phyloP scores from a whole-genome alignment of 352 stramenopile genomes.

The Elongisporangium anandrum region DNA sequence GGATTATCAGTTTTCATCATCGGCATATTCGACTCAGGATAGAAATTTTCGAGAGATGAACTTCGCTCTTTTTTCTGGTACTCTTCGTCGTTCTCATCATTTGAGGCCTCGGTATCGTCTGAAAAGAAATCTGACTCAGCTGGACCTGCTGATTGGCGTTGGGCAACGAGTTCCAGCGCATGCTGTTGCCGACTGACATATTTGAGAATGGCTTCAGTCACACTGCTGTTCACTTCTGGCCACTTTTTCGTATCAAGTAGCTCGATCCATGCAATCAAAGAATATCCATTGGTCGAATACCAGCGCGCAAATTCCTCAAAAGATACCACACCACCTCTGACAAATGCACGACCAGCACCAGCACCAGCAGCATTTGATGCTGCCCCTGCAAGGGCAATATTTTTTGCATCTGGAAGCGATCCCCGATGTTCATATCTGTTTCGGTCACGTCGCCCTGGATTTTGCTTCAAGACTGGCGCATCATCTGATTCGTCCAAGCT shows the following conservation, averaged over 20 bases:
- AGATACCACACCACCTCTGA: constrained; percentile 67
- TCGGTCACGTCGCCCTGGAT: constrained; percentile 14
- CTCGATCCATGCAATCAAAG: constrained; percentile 85
- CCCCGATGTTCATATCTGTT: constrained; percentile 66
- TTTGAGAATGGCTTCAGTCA: constrained; percentile 69
- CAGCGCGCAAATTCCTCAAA: constrained; percentile 85
- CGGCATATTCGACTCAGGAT: constrained; percentile 28
- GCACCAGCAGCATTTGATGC: constrained; percentile 44
- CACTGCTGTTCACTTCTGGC: constrained; percentile 52
- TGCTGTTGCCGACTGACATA: constrained; percentile 74
- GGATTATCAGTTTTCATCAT: constrained; percentile 36
- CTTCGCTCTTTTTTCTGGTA: constrained; percentile 21
- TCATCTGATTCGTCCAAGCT: constrained; percentile 60
- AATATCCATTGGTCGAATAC: constrained; percentile 81
- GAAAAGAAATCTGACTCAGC: constrained; percentile 22
- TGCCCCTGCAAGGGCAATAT: constrained; percentile 48
- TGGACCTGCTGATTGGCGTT: constrained; percentile 9
- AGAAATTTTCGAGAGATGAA: constrained; percentile 39
- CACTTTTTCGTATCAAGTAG: constrained; percentile 82
- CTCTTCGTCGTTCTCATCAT: constrained; percentile 28
- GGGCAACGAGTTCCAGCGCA: constrained; percentile 25
- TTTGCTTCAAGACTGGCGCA: neutral
- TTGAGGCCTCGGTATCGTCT: constrained; percentile 64
- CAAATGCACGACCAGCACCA: constrained; percentile 66
- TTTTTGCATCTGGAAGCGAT: constrained; percentile 57